These are phyloP conservation scores for Phaeosphaeriaceae sp. DNA, from an alignment of 2,329 filamentous ascomycete genomes.

Conservation along the genomic window DNA sequence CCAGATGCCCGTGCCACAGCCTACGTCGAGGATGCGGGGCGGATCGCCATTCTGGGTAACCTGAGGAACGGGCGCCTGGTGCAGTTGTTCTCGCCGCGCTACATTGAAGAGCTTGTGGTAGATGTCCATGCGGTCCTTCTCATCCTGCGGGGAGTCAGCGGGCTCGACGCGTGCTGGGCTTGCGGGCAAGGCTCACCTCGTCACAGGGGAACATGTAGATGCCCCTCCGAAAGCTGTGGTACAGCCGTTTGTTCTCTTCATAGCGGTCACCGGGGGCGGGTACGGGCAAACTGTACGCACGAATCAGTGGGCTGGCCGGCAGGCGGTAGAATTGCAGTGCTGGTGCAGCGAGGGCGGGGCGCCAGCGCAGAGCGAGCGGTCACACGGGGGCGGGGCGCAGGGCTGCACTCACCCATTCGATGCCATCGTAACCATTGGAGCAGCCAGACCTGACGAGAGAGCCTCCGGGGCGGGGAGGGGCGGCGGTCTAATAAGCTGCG, in stretches of 20 bases:
- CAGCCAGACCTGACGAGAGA: slow-evolving; percentile 29
- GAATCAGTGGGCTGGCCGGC: slow-evolving; percentile 6
- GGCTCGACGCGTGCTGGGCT: neutral
- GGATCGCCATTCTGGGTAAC: slow-evolving; percentile 43
- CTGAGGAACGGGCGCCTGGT: slow-evolving; percentile 46
- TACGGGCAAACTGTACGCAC: slow-evolving; percentile 42
- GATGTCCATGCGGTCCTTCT: slow-evolving; percentile 80
- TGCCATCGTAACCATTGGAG: slow-evolving; percentile 53
- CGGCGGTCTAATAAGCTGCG: slow-evolving; percentile 22
- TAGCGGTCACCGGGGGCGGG: slow-evolving; percentile 56
- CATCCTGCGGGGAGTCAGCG: slow-evolving; percentile 58
- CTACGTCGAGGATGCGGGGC: slow-evolving; percentile 68
- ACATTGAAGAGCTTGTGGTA: slow-evolving; percentile 79
- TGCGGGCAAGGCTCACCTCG: slow-evolving; percentile 59
- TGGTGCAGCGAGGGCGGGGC: slow-evolving; percentile 2
- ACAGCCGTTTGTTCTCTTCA: slow-evolving; percentile 71
- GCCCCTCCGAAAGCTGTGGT: slow-evolving; percentile 71
- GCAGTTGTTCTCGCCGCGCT: slow-evolving; percentile 62
- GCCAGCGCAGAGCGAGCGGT: slow-evolving; percentile 11
- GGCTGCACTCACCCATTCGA: slow-evolving; percentile 51
- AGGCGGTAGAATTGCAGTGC: slow-evolving; percentile 8
- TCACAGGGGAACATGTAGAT: slow-evolving; percentile 82
- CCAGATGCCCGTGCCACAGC: slow-evolving; percentile 92
- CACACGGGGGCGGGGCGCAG: slow-evolving; percentile 9
- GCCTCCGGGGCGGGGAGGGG: slow-evolving; percentile 28